These are phyloP conservation scores for Bipolaris gigantea DNA, from an alignment of 2,329 filamentous ascomycete species.

Conservation along the genomic window DNA sequence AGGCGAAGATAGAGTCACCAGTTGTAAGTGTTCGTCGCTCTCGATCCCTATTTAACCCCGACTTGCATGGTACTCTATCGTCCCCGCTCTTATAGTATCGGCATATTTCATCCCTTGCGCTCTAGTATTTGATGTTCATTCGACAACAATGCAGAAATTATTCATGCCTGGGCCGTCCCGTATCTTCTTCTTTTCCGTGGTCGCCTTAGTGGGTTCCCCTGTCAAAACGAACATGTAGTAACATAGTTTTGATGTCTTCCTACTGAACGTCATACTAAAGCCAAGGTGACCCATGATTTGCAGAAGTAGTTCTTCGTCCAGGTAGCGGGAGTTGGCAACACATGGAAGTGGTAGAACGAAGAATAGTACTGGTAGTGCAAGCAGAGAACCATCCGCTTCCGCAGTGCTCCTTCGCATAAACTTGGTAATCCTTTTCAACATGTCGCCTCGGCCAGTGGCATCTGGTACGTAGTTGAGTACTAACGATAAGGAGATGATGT, in stretches of 20 bases:
- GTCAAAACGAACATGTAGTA: slow-evolving; percentile 81
- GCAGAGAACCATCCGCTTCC: neutral
- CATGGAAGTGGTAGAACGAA: slow-evolving; percentile 88
- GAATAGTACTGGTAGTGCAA: slow-evolving; percentile 68
- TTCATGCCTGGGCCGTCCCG: slow-evolving; percentile 77
- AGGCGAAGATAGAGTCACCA: neutral
- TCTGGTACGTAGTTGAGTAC: slow-evolving; percentile 94
- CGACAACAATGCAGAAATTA: slow-evolving; percentile 82
- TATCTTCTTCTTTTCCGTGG: slow-evolving; percentile 73
- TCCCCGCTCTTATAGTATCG: neutral
- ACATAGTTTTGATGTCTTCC: slow-evolving; percentile 78
- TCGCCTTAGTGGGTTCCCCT: slow-evolving; percentile 32
- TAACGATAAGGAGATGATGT: slow-evolving; percentile 87
- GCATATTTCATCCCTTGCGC: neutral
- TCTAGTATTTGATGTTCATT: slow-evolving; percentile 19
- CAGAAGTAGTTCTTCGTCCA: slow-evolving; percentile 69
- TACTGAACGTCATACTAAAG: slow-evolving; percentile 66
- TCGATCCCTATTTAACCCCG: neutral
- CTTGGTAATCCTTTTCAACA: slow-evolving; percentile 61
- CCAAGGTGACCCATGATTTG: slow-evolving; percentile 78
- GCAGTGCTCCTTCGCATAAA: slow-evolving; percentile 32
- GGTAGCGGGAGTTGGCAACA: slow-evolving; percentile 85
- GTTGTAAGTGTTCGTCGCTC: neutral
- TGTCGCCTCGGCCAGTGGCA: slow-evolving; percentile 72
- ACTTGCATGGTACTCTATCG: neutral